Base-by-base conservation (phyloP, 345 rosid species). In the Iberis pinnata region DNA sequence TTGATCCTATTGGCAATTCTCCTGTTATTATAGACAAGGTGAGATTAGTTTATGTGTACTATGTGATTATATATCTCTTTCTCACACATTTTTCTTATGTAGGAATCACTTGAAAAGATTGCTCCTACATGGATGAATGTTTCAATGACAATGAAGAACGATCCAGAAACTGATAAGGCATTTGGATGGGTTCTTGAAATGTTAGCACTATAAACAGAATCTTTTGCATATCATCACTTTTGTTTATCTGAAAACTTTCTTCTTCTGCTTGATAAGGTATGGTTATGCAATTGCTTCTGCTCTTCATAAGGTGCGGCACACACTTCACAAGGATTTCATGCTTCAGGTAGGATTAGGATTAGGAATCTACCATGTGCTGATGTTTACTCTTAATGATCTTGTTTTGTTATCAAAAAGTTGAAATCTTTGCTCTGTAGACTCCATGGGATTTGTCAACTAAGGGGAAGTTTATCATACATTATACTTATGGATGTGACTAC, bases 101-200 rank as follows among this genome's bases (percentile, higher is more conserved):
- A 84, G 93, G 78, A 79, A 46, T 46, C 79, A 60, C 78, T 88
- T 68, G 79, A 79, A 73, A 86, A 85, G 70, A 83, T 88, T 59
- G 84, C 97, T 59, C 94, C 99, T 16, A 93, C 99, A 37, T 93
- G 99, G 99, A 83, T 88, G 88, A 93, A 93, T 76, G 64, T 88
- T 61, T 93, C 97, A 3, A 38, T 93, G 57, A 77, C 75, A 65
- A 93, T 93, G 99, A 93, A 93, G 70, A 72, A 78, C 47, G 97
- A 93, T 47, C 90, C 92, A 2, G 97, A 88, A 60, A 88, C 99
- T 15, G 99, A 93, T 49, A 83, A 93, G 67, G 70, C 79, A 43
- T 88, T 93, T 70, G 99, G 99, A 68, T 93, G 99, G 99, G 97
- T 93, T 47, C 72, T 88, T 35, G 99, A 93, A 82, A 93, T 88